Evolutionary conservation across 495 filamentous ascomycete species (phyloP).

Genomic region (Xeromyces bisporus): DNA sequence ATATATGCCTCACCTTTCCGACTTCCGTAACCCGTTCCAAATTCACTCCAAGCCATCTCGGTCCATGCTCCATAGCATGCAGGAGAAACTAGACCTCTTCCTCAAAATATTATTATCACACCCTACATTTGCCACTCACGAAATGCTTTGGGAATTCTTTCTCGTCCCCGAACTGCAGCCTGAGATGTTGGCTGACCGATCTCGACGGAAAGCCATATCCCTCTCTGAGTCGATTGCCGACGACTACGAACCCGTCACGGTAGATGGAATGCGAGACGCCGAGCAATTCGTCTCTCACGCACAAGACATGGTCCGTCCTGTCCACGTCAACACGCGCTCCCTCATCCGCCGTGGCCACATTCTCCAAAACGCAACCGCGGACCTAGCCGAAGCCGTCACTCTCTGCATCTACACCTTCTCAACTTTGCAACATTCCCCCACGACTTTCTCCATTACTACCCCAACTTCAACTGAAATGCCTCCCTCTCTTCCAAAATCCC

Average conservation of each 20-base stretch:
- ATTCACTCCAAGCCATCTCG: conserved; percentile 82
- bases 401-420: conserved; percentile 39
- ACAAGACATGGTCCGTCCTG: conserved; percentile 66
- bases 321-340: conserved; percentile 65
- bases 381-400: conserved; percentile 50
- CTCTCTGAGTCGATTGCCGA: conserved; percentile 72
- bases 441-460: conserved; percentile 25
- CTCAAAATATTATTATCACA: conserved; percentile 72
- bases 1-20: conserved; percentile 69
- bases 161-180: conserved; percentile 87
- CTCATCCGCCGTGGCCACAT: conserved; percentile 42
- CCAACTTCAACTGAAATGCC: no score
- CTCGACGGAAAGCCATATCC: conserved; percentile 65
- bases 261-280: conserved; percentile 71
- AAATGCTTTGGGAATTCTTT: conserved; percentile 99
- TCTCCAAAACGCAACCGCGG: conserved; percentile 25
- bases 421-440: conserved; percentile 20
- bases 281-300: conserved; percentile 85
- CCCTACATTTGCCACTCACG: conserved; percentile 88
- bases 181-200: conserved; percentile 77
- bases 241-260: conserved; percentile 57
- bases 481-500: conserved; percentile 48
- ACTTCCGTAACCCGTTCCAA: conserved; percentile 76
- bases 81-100: conserved; percentile 73
- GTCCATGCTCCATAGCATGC: conserved; percentile 71